These are phyloP conservation scores for Sporothrix dimorphospora DNA, from an alignment of 2,329 filamentous ascomycete genomes.

Conservation along the genomic window DNA sequence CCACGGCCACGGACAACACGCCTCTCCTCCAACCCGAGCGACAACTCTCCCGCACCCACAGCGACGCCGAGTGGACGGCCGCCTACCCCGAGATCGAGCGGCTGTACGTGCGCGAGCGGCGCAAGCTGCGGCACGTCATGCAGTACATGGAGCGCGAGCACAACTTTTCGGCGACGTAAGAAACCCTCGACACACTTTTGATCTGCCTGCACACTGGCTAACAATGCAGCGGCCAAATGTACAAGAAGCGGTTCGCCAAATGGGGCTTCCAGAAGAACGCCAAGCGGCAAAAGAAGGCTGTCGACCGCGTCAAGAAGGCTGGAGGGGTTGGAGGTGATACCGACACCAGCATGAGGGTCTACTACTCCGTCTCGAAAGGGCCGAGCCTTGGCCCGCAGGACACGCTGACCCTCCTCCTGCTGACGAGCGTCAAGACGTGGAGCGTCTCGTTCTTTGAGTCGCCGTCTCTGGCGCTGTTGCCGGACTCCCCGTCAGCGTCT, in stretches of 20 bases:
- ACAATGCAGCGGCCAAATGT: conserved; percentile 35
- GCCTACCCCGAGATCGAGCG: conserved; percentile 35
- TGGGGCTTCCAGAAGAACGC: conserved; percentile 36
- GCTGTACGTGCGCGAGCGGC: conserved; percentile 35
- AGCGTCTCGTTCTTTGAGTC: background rate
- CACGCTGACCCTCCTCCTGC: conserved; percentile 17
- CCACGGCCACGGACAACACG: background rate
- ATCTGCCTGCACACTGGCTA: background rate
- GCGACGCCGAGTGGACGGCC: conserved; percentile 34
- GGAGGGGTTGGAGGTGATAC: background rate
- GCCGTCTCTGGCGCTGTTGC: background rate
- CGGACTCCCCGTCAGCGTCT: background rate
- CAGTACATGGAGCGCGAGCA: conserved; percentile 33
- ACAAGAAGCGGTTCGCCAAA: conserved; percentile 37
- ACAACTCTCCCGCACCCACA: conserved; percentile 22
- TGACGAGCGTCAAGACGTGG: conserved; percentile 29
- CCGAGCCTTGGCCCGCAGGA: background rate
- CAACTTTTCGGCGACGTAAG: conserved; percentile 36
- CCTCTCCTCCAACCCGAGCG: background rate
- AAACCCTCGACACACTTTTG: background rate
- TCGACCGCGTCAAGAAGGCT: background rate
- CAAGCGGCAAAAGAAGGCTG: background rate
- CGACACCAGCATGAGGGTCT: background rate
- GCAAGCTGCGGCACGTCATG: conserved; percentile 35
- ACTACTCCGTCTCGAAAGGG: background rate